Base-by-base conservation (phyloP, 2,329 filamentous ascomycete species). In the Hymenoscyphus repandus region DNA sequence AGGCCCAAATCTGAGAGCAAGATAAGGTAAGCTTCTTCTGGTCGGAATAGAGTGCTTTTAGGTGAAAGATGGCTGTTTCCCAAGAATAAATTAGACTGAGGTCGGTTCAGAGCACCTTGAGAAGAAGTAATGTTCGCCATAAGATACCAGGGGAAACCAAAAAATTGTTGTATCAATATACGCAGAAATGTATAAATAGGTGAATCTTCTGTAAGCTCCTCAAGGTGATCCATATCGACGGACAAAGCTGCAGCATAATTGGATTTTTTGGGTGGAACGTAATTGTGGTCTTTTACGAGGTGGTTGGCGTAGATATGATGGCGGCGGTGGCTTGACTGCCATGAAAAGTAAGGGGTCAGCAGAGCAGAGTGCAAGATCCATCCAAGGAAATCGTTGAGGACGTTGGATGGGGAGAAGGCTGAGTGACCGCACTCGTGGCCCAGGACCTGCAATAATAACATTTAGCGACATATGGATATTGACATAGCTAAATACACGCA, bases 221-320 rank as follows among this genome's bases (percentile, higher is more conserved):
- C 74, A 53, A 96, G 74, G 72, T 96, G 87, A 70, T 96, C 88
- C 49, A 78, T 74, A 53, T 90, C 64, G 63, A 77, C 78, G 63
- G 89, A 87, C 51, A 90, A 69, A 49, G 84, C 83, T 52, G 77
- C 77, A 58, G 89, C 88, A 64, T 87, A 90, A 68, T 87, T 74
- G 59, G 91, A 83, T 51, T 90, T 83, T 45, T 88, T 93, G 71
- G 87, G 88, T 56, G 92, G 92, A 11, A 96, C 77, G 68, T 96
- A 96, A 57, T 96, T 92, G 91, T 96, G 96, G 73, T 97, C 92
- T 61, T 90, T 88, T 73, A 92, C 90, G 72, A 97, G 83, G 78
- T 97, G 82, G 64, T 90, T 92, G 37, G 92, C 96, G 60, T 90
- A 89, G 80, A 96, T 96, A 86, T 97, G 92, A 77, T 97, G 92